Evolutionary conservation across 352 stramenopile genomes (phyloP).

Genomic region (Phytophthora brassicae): DNA sequence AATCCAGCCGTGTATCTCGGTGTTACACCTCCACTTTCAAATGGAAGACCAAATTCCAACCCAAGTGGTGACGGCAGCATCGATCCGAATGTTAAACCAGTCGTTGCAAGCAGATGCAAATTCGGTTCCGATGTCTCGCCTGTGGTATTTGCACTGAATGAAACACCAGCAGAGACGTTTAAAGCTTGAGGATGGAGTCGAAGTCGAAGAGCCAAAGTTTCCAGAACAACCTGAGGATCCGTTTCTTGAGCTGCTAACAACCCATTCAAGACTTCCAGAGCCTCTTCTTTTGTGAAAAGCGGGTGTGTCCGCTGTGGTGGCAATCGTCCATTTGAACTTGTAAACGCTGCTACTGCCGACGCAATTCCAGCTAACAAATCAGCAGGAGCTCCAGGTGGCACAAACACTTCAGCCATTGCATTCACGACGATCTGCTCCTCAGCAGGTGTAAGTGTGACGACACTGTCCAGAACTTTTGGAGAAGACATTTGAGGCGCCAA

Average conservation of each 20-base stretch:
- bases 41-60: conserved; percentile 14
- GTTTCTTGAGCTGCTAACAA: conserved; percentile 27
- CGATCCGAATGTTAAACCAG: conserved; percentile 27
- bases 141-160: conserved; percentile 19
- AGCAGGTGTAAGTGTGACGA: conserved; percentile 50
- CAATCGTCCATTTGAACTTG: conserved; percentile 40
- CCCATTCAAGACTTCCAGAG: conserved; percentile 33
- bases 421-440: conserved; percentile 55
- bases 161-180: conserved; percentile 33
- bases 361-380: conserved; percentile 56
- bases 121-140: conserved; percentile 21
- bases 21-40: conserved; percentile 20
- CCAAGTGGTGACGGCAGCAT: conserved; percentile 28
- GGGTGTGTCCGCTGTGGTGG: conserved; percentile 41
- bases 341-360: conserved; percentile 58
- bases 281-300: conserved; percentile 48
- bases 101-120: conserved; percentile 30
- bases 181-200: conserved; percentile 26
- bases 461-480: conserved; percentile 43
- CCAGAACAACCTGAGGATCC: conserved; percentile 29
- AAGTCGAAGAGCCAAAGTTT: conserved; percentile 28
- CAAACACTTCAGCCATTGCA: conserved; percentile 53
- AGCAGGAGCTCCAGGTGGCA: conserved; percentile 43
- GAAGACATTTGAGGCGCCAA: conserved; percentile 24
- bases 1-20: conserved; percentile 18